Percentiles rank a stretch among this genome's conserved stretches.
phyloP scores from a whole-genome alignment of 179 eudicot species.

The Sideroxylon spinosum region DNA sequence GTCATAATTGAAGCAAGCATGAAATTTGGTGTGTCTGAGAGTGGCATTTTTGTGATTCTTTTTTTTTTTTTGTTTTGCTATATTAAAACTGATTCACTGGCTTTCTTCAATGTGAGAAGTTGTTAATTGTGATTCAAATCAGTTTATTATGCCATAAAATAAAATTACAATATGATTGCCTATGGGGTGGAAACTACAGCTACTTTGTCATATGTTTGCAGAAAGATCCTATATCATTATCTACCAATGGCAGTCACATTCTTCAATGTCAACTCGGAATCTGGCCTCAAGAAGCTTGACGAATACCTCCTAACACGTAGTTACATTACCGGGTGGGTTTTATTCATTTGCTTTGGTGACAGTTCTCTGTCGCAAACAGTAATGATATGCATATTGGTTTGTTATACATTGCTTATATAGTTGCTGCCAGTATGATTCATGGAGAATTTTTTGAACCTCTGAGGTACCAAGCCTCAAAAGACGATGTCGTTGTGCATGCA shows the following conservation, averaged over 20 bases:
- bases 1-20: neutral
- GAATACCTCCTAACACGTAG: constrained; percentile 77
- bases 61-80: neutral
- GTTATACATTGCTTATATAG: neutral
- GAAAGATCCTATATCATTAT: neutral
- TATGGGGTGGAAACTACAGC: neutral
- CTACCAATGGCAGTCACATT: constrained; percentile 68
- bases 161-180: neutral
- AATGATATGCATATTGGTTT: neutral
- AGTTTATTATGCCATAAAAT: neutral
- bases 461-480: constrained; percentile 92
- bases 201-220: constrained; percentile 15
- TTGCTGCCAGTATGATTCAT: neutral
- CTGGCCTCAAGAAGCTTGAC: constrained; percentile 85
- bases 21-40: neutral
- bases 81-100: neutral
- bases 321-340: constrained; percentile 78
- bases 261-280: constrained; percentile 45
- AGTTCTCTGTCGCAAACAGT: neutral
- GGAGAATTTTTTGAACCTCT: constrained; percentile 6
- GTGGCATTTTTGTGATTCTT: neutral
- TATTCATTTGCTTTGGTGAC: neutral
- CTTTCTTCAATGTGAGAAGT: neutral
- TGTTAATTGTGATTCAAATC: neutral
- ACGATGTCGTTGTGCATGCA: constrained; percentile 65